Base-by-base conservation (phyloP, 2,329 filamentous ascomycete species). In the Penicillium fuscoglaucum region DNA sequence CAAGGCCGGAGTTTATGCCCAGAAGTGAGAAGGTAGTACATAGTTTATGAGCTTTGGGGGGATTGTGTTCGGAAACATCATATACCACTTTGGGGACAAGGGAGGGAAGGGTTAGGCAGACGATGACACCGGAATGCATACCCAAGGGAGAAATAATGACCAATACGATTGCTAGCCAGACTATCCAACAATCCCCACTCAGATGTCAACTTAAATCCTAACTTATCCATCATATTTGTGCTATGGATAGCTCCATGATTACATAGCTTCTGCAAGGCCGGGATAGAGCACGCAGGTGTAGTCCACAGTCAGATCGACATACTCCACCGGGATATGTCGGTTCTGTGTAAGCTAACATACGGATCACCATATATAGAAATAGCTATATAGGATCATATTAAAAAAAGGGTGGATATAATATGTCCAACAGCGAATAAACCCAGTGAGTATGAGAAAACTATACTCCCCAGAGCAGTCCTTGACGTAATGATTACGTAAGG, bases 381-480 rank as follows among this genome's bases (percentile, higher is more conserved):
- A 2, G 7, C 13, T 12, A 50, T 10, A 28, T 19, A 40, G 17
- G 17, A 40, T 19, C 46, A 26, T 35, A 26, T 12, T 24, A 6
- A 3, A 17, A 10, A 29, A 26, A 35, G 5, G 31, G 46, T 37
- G 46, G 31, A 26, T 48, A 37, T 37, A 8, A 26, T 8, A 17
- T 2, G 29, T 48, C 21, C 45, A 35, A 19, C 21, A 46, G 24
- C 35, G 28, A 26, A 26, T 43, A 35, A 43, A 41, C 28, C 35
- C 53, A 31, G 9, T 21, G 19, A 40, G 21, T 10, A n/a, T 21
- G 33, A 33, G 33, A 37, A 52, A 58, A 61, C 59, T 55, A 71
- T 70, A 67, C 69, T 70, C 65, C 65, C 63, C 66, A 63, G 52
- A 55, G 54, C 59, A 66, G 59, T 61, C 54, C 64, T 68, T 73